Evolutionary conservation across 345 rosid species (phyloP).

Genomic region (Hibiscus mutabilis): DNA sequence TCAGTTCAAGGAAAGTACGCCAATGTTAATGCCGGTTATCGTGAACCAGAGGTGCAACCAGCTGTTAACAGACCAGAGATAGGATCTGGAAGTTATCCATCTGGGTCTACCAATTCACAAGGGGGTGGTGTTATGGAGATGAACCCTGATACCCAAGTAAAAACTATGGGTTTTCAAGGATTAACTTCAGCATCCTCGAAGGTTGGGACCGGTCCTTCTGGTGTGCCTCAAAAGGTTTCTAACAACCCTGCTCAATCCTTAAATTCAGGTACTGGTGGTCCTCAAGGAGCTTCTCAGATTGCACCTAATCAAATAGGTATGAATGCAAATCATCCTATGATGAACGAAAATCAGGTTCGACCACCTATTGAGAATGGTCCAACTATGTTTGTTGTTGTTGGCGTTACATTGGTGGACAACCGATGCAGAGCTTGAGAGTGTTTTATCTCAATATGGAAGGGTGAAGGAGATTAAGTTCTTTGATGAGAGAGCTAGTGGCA

Average conservation of each 20-base stretch:
- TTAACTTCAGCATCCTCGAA: slow-evolving; percentile 32
- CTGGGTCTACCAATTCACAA: slow-evolving; percentile 38
- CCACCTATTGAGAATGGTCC: slow-evolving; percentile 63
- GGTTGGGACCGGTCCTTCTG: slow-evolving; percentile 33
- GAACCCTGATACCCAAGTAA: slow-evolving; percentile 37
- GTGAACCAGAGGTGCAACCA: slow-evolving; percentile 27
- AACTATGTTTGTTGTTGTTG: slow-evolving; percentile 67
- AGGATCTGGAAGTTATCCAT: slow-evolving; percentile 39
- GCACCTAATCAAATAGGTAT: slow-evolving; percentile 51
- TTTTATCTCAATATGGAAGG: slow-evolving; percentile 64
- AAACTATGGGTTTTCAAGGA: slow-evolving; percentile 45
- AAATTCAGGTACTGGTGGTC: slow-evolving; percentile 38
- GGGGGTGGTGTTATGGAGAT: slow-evolving; percentile 32
- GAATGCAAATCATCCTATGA: slow-evolving; percentile 26
- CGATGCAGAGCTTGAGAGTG: slow-evolving; percentile 72
- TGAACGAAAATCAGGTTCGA: slow-evolving; percentile 56
- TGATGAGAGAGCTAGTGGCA: slow-evolving; percentile 83
- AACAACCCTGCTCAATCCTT: slow-evolving; percentile 42
- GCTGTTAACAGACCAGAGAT: slow-evolving; percentile 41
- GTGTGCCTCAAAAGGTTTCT: slow-evolving; percentile 35
- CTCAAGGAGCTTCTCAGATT: slow-evolving; percentile 45
- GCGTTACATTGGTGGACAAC: slow-evolving; percentile 93
- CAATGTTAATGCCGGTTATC: slow-evolving; percentile 27
- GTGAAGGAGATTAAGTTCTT: slow-evolving; percentile 80
- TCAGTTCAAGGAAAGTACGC: slow-evolving; percentile 42